Base-by-base conservation (phyloP, 2,329 filamentous ascomycete species). In the Massarina eburnea region DNA sequence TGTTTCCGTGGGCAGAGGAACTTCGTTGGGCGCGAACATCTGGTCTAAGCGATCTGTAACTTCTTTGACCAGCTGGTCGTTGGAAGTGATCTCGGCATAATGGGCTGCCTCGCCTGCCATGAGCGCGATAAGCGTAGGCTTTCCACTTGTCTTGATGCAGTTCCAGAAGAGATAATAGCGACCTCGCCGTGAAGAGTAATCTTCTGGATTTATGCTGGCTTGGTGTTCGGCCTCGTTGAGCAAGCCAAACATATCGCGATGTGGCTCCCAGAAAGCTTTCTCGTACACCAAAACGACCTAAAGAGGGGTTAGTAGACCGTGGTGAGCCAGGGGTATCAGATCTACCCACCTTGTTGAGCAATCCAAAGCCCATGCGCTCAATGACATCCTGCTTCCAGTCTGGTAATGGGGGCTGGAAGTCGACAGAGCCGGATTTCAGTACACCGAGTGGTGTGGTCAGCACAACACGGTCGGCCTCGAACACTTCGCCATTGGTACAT, bases 131-230 rank as follows among this genome's bases (percentile, higher is more conserved):
- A 96, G 78, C 41, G 91, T 90, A 27, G 74, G 94, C 27, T 95
- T 76, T 1, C 95, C 95, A 36, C 88, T 91, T 3, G 89, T 95
- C 57, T 90, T 89, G 49, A 91, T 86, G 43, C 91, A 90, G 61
- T 99, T 97, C 82, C 96, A 97, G 82, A 96, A 97, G 58, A 99
- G 83, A 62, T 97, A 99, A 72, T 96, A 96, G 19, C 91, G 86
- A n/a, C 92, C 92, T 42, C 92, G 83, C 50, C 84, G 85, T 3
- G 80, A 76, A 4, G 84, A 77, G 62, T 97, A 97, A 54, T 96
- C 88, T 40, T 81, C 80, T 61, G 95, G 90, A 35, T 84, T 77
- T 43, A 91, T 78, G 62, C 90, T 95, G 45, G 84, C 79, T 3
- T 79, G 76, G 48, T 83, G 81, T 18, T 79, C 75, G 3, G 91